Evolutionary conservation across 1,284 basidiomycete species (phyloP).

Genomic region (Amylostereum areolatum): DNA sequence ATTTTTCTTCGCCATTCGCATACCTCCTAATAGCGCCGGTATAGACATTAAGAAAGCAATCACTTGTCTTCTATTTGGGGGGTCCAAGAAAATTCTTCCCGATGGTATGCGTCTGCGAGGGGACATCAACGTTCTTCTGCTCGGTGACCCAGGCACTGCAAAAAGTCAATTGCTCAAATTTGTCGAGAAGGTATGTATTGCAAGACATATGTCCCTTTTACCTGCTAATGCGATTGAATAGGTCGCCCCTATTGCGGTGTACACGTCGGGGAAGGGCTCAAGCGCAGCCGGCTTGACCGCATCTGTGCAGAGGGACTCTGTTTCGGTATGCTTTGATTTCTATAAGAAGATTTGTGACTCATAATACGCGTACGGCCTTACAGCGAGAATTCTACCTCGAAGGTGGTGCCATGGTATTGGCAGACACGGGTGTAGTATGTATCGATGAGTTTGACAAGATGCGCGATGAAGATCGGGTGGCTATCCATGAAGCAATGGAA

Average conservation of each 20-base stretch:
- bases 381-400: slow-evolving; percentile 98
- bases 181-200: slow-evolving; percentile 79
- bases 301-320: slow-evolving; percentile 91
- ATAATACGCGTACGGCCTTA: not conserved
- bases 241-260: slow-evolving; percentile 96
- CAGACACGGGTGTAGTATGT: slow-evolving; percentile 97
- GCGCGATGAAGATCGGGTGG: slow-evolving; percentile 98
- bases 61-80: slow-evolving; percentile 91
- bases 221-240: slow-evolving; percentile 20
- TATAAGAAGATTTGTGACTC: not conserved
- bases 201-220: not conserved
- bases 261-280: slow-evolving; percentile 97
- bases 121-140: slow-evolving; percentile 94
- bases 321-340: slow-evolving; percentile 58
- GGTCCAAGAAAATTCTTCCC: slow-evolving; percentile 96
- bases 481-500: slow-evolving; percentile 99
- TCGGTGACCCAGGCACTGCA: slow-evolving; percentile 97
- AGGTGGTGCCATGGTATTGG: slow-evolving; percentile 99
- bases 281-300: slow-evolving; percentile 98
- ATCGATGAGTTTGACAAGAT: slow-evolving; percentile 99
- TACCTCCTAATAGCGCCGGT: not conserved
- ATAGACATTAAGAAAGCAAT: slow-evolving; percentile 98
- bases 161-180: slow-evolving; percentile 98
- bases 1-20: slow-evolving; percentile 5
- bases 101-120: slow-evolving; percentile 97